Percentiles rank a stretch among this genome's conserved stretches.
Evolutionary conservation across 148 eudicot genomes (phyloP).

Genomic region (Hydrangea macrophylla): DNA sequence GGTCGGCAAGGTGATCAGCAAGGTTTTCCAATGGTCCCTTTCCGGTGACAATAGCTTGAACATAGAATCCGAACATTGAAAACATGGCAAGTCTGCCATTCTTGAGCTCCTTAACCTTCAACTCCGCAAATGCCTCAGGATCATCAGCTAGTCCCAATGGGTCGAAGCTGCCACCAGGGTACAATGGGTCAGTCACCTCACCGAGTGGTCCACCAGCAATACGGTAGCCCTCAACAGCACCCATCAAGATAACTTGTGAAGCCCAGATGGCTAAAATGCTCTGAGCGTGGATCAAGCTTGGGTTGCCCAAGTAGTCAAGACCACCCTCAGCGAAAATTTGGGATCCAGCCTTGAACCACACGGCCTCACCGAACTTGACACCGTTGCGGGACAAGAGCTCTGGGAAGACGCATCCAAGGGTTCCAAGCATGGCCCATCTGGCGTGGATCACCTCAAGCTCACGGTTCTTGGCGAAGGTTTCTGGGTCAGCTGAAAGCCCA

Average conservation of each 20-base stretch:
- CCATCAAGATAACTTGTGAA: constrained; percentile 35
- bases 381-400: constrained; percentile 36
- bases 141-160: constrained; percentile 38
- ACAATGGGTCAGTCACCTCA: constrained; percentile 33
- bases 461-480: constrained; percentile 42
- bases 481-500: constrained; percentile 38
- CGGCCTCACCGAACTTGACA: constrained; percentile 42
- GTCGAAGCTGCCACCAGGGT: constrained; percentile 38
- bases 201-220: constrained; percentile 39
- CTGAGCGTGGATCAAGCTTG: constrained; percentile 39
- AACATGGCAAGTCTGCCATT: constrained; percentile 38
- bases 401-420: constrained; percentile 36
- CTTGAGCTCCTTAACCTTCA: constrained; percentile 42
- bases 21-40: constrained; percentile 44
- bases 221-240: constrained; percentile 37
- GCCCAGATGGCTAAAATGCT: constrained; percentile 43
- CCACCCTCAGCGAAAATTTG: constrained; percentile 42
- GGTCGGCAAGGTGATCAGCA: constrained; percentile 31
- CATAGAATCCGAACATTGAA: constrained; percentile 38
- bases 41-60: constrained; percentile 37
- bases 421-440: constrained; percentile 44
- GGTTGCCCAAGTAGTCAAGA: constrained; percentile 46
- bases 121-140: constrained; percentile 36
- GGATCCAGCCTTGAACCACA: constrained; percentile 41
- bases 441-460: constrained; percentile 39